Conservation (phyloP, 345 rosid genomes). For the Jatropha curcas region DNA sequence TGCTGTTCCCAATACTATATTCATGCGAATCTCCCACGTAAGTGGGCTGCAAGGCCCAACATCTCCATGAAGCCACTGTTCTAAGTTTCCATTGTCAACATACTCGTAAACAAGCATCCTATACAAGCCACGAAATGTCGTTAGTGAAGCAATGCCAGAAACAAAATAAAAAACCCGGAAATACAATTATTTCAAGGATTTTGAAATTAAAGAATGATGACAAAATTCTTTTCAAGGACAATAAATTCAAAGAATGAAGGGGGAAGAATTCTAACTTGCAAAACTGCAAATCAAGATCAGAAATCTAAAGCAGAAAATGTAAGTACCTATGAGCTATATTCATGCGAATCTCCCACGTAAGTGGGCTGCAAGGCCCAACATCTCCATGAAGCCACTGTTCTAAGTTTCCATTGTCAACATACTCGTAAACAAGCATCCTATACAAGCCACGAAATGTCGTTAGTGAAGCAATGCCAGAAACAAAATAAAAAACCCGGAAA, state of each 20-base stretch:
- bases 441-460: neutral
- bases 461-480: neutral
- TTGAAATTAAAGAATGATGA: too few species aligned
- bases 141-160: neutral
- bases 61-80: conserved; percentile 92
- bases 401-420: conserved; percentile 83
- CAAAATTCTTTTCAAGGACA: too few species aligned
- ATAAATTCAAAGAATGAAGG: too few species aligned
- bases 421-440: conserved; percentile 90
- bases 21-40: conserved; percentile 84
- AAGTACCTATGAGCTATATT: too few species aligned
- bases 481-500: neutral
- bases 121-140: neutral
- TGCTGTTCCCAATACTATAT: conserved; percentile 74
- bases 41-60: conserved; percentile 76
- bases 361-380: conserved; percentile 73
- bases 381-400: conserved; percentile 95
- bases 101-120: conserved; percentile 92
- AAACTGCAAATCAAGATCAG: too few species aligned
- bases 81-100: conserved; percentile 86
- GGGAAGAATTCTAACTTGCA: too few species aligned
- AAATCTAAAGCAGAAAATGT: too few species aligned
- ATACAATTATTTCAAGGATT: neutral
- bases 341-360: conserved; percentile 85
- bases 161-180: neutral